Conservation (phyloP, 2,329 filamentous ascomycete species). For the Tolypocladium cylindrosporum region DNA sequence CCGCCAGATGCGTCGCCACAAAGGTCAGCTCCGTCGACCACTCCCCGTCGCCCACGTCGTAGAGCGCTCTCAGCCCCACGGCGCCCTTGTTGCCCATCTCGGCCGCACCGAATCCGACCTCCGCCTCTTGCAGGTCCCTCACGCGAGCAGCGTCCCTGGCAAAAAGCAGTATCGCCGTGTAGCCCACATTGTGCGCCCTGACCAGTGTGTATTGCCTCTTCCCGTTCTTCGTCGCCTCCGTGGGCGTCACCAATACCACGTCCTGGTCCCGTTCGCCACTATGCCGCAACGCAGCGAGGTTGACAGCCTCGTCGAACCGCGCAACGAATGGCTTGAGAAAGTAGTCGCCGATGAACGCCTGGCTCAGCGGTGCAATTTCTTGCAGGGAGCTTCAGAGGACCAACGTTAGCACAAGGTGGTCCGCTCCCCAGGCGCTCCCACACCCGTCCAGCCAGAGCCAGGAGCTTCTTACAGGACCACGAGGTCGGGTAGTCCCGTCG, state of each 20-base stretch:
- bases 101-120: conserved; percentile 72
- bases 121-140: conserved; percentile 60
- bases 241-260: conserved; percentile 6
- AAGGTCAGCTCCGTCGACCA: conserved; percentile 63
- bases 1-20: conserved; percentile 77
- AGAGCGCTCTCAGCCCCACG: conserved; percentile 64
- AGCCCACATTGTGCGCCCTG: conserved; percentile 65
- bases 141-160: conserved; percentile 54
- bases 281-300: conserved; percentile 48
- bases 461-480: conserved; percentile 45
- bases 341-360: conserved; percentile 77
- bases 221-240: conserved; percentile 7
- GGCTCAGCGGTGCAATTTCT: conserved; percentile 76
- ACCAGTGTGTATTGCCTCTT: conserved; percentile 57
- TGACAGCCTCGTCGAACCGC: conserved; percentile 60
- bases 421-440: neutral
- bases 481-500: conserved; percentile 38
- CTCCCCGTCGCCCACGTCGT: conserved; percentile 24
- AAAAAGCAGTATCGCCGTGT: conserved; percentile 86
- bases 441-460: neutral
- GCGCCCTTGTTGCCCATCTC: conserved; percentile 96
- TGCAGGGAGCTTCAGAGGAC: conserved; percentile 57
- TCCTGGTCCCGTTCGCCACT: conserved; percentile 9
- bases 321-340: conserved; percentile 69
- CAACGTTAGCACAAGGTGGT: neutral